Evolutionary conservation across 2,329 filamentous ascomycete species (phyloP).

Genomic region (Claviceps sp.): DNA sequence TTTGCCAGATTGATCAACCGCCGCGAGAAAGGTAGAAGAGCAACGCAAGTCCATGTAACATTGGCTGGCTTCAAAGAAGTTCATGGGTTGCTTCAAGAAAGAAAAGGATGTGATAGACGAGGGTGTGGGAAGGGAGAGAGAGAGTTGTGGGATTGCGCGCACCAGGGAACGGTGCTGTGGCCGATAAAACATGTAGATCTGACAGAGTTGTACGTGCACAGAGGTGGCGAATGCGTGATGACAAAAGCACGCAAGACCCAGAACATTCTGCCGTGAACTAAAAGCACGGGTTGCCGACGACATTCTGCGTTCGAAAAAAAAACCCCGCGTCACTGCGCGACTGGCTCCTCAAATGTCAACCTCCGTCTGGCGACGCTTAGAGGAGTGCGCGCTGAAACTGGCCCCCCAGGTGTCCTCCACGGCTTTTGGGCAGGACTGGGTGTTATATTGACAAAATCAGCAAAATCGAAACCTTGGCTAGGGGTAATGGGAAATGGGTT

Average conservation of each 20-base stretch:
- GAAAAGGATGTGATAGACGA: neutral
- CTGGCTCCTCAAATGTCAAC: slow-evolving; percentile 67
- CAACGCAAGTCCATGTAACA: neutral
- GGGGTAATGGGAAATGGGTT: slow-evolving; percentile 65
- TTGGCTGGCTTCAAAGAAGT: too few species aligned
- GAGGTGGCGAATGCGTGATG: neutral
- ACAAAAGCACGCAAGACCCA: neutral
- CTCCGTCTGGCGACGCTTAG: slow-evolving; percentile 57
- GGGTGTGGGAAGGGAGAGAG: neutral
- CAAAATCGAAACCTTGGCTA: slow-evolving; percentile 76
- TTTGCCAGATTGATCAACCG: neutral
- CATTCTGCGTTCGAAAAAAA: neutral
- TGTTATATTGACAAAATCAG: slow-evolving; percentile 95
- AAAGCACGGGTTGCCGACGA: too few species aligned
- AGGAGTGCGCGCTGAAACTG: slow-evolving; percentile 40
- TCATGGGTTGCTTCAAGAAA: neutral
- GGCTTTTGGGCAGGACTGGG: slow-evolving; percentile 84
- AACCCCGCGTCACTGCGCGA: slow-evolving; percentile 8
- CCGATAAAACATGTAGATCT: neutral
- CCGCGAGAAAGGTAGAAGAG: neutral
- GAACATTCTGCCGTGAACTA: neutral
- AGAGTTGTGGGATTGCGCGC: neutral
- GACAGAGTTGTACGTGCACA: neutral
- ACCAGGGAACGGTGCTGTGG: neutral
- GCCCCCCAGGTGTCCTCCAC: slow-evolving; percentile 67